Base-by-base conservation (phyloP, 192 early-diverging fungal genomes). In the Coemansia sp. region DNA sequence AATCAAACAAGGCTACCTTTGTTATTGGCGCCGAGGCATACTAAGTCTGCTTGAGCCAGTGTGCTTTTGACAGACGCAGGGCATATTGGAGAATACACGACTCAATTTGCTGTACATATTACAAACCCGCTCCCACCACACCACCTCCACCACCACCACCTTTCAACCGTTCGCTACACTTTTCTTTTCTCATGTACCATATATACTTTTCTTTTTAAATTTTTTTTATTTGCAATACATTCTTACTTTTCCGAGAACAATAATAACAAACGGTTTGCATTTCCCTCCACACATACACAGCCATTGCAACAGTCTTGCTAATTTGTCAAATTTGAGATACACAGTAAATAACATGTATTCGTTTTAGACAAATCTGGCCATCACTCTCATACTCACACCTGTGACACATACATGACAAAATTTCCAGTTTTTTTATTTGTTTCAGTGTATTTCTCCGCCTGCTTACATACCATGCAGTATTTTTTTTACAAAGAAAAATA, bases 1-100 rank as follows among this genome's bases (percentile, higher is more conserved):
- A 48, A 9, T 10, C 53, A 2, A 7, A 46, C 3, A 55, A 71
- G 18, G 40, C 50, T 19, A 22, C 67, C 23, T 46, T 71, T 20
- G 29, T 64, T 7, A 40, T 38, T 22, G 46, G 64, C 7, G 34
- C 43, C 48, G 22, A 29, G 15, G 52, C 39, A 2, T 51, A 49
- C 46, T 63, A 37, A 27, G 9, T 11, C 1, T 34, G 18, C n/a
- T n/a, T n/a, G n/a, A n/a, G n/a, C n/a, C n/a, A n/a, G n/a, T n/a
- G n/a, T n/a, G n/a, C n/a, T n/a, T n/a, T n/a, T n/a, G n/a, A n/a
- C n/a, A n/a, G n/a, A n/a, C n/a, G n/a, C n/a, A n/a, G n/a, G n/a
- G n/a, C n/a, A n/a, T n/a, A n/a, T n/a, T n/a, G n/a, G n/a, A n/a
- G n/a, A n/a, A n/a, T n/a, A n/a, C n/a, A n/a, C n/a, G n/a, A n/a